A percentile compares a stretch with the other conserved stretches of the same genome.
Conservation (phyloP, 768 basidiomycete genomes). For the Tricholoma flavovirens region DNA sequence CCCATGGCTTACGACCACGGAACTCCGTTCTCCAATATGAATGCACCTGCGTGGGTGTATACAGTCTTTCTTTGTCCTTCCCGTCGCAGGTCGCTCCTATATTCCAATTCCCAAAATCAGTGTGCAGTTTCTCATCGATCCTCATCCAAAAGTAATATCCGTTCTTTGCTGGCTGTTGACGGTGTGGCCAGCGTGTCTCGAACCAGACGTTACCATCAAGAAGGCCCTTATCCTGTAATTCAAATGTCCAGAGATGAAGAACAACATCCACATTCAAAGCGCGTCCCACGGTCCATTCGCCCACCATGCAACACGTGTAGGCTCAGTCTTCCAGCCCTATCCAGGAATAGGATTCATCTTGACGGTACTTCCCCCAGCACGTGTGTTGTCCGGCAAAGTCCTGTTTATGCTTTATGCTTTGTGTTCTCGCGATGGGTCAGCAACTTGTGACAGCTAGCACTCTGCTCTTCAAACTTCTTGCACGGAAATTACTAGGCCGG, state of each 20-base stretch:
- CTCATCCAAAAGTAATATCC: background rate
- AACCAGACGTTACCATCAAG: background rate
- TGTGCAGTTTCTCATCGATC: background rate
- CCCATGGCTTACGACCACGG: background rate
- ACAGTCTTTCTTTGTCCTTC: background rate
- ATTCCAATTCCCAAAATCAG: background rate
- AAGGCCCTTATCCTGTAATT: background rate
- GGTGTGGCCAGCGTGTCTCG: background rate
- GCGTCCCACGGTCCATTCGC: background rate
- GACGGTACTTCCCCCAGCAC: background rate
- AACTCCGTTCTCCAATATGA: background rate
- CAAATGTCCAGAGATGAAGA: background rate
- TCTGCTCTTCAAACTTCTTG: background rate
- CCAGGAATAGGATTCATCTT: background rate
- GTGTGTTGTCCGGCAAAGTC: background rate
- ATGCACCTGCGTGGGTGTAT: background rate
- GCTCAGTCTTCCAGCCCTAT: background rate
- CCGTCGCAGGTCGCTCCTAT: background rate
- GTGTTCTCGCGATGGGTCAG: background rate
- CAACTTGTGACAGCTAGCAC: background rate
- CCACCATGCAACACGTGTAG: background rate
- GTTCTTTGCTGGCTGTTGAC: background rate
- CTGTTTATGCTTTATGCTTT: background rate
- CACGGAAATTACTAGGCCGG: background rate
- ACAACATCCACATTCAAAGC: background rate